Conservation (phyloP, 208 protist genomes). For the Leishmania aethiopica region DNA sequence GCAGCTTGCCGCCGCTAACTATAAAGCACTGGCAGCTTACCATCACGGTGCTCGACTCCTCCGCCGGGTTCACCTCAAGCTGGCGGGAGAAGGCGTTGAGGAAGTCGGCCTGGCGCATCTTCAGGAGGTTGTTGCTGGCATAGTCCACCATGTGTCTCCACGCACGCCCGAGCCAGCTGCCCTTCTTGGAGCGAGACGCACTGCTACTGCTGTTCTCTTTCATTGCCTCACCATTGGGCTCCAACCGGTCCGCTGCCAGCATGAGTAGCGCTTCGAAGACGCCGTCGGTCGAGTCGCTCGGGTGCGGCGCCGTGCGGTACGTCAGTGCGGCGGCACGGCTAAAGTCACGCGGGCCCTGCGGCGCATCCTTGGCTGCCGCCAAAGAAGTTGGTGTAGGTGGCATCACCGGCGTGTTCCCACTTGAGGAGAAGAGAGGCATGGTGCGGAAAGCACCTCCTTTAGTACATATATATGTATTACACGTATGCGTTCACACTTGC, state of each 20-base stretch:
- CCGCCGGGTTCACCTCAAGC: slow-evolving; percentile 41
- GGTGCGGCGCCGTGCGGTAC: slow-evolving; percentile 55
- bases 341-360: slow-evolving; percentile 11
- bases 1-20: slow-evolving; percentile 40
- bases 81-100: slow-evolving; percentile 50
- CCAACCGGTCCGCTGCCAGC: slow-evolving; percentile 12
- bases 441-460: not conserved
- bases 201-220: not conserved
- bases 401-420: not conserved
- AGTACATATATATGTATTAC: not conserved
- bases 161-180: slow-evolving; percentile 31
- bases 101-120: slow-evolving; percentile 42
- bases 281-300: slow-evolving; percentile 26
- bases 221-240: slow-evolving; percentile 6
- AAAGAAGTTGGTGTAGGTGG: not conserved
- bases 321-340: slow-evolving; percentile 52
- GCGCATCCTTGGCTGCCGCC: slow-evolving; percentile 1
- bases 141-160: slow-evolving; percentile 36
- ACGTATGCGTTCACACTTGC: not conserved
- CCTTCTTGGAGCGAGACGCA: not conserved
- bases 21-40: slow-evolving; percentile 54
- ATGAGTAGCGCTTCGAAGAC: slow-evolving; percentile 41
- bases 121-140: slow-evolving; percentile 10
- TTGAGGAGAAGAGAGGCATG: not conserved
- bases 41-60: slow-evolving; percentile 41